Conservation (phyloP, 163 green algal species). For the Coccomyxa subellipsoidea region DNA sequence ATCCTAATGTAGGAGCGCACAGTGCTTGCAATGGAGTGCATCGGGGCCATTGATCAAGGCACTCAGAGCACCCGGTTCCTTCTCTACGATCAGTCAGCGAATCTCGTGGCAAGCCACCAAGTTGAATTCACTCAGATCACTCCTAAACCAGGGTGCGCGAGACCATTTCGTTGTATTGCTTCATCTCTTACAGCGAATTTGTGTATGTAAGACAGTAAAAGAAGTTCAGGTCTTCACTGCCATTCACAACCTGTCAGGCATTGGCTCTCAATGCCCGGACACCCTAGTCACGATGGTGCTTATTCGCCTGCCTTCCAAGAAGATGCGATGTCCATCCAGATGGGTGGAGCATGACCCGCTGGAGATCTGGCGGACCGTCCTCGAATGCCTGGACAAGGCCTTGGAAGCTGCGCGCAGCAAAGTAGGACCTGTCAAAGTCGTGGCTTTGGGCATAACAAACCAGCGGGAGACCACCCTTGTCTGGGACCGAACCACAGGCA, state of each 20-base stretch:
- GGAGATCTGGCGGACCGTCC: conserved; percentile 72
- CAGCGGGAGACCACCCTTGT: conserved; percentile 92
- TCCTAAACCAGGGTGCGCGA: conserved; percentile 72
- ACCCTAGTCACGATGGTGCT: background rate
- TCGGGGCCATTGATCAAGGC: conserved; percentile 80
- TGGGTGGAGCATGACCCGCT: conserved; percentile 94
- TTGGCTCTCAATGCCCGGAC: background rate
- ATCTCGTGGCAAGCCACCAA: conserved; percentile 66
- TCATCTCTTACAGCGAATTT: too few relatives aligned
- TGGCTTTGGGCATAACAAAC: conserved; percentile 89
- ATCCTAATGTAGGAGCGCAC: background rate
- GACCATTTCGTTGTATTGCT: too few relatives aligned
- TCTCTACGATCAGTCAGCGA: conserved; percentile 71
- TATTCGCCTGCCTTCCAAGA: background rate
- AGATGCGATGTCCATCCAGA: conserved; percentile 37
- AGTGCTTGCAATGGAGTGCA: conserved; percentile 20
- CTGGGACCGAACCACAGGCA: conserved; percentile 82
- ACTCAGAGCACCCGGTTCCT: conserved; percentile 89
- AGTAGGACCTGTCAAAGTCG: conserved; percentile 32
- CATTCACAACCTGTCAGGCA: too few relatives aligned
- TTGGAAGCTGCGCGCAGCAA: conserved; percentile 35
- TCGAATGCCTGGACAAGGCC: conserved; percentile 61
- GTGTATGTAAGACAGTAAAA: too few relatives aligned
- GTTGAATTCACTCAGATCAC: conserved; percentile 65
- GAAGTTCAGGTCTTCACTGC: too few relatives aligned